Conservation (phyloP, 331 rosid species). For the Rosa hybrid region DNA sequence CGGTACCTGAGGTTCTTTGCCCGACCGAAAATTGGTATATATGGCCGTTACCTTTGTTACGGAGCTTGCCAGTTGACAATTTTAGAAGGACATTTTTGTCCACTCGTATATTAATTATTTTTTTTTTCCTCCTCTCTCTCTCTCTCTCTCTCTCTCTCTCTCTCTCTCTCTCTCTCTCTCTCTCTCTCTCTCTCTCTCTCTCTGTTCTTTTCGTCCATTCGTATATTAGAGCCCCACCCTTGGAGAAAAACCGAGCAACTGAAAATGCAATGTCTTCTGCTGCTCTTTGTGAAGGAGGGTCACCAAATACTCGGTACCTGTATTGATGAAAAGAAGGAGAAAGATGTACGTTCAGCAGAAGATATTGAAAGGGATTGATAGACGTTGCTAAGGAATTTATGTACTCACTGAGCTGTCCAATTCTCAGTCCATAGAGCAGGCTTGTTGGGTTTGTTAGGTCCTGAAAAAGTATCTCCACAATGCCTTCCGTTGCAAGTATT, state of each 20-base stretch:
- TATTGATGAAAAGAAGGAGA: conserved; percentile 27
- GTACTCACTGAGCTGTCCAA: conserved; percentile 94
- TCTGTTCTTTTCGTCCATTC: no score
- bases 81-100: no score
- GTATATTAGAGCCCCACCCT: conserved; percentile 54
- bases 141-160: no score
- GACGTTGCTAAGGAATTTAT: conserved; percentile 9
- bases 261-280: conserved; percentile 95
- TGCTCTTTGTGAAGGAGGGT: conserved; percentile 76
- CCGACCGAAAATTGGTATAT: no score
- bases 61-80: no score
- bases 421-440: conserved; percentile 93
- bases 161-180: no score
- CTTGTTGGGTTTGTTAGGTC: conserved; percentile 86
- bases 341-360: conserved; percentile 4
- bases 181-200: no score
- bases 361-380: not conserved
- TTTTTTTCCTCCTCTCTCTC: no score
- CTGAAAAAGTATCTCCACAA: conserved; percentile 86
- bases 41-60: no score
- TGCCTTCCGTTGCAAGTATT: conserved; percentile 96
- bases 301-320: conserved; percentile 86
- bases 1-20: no score
- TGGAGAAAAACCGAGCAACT: conserved; percentile 80
- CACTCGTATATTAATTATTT: no score